These are phyloP conservation scores for Eucalyptus tenuipes DNA, from an alignment of 345 rosid genomes.

Conservation along the genomic window DNA sequence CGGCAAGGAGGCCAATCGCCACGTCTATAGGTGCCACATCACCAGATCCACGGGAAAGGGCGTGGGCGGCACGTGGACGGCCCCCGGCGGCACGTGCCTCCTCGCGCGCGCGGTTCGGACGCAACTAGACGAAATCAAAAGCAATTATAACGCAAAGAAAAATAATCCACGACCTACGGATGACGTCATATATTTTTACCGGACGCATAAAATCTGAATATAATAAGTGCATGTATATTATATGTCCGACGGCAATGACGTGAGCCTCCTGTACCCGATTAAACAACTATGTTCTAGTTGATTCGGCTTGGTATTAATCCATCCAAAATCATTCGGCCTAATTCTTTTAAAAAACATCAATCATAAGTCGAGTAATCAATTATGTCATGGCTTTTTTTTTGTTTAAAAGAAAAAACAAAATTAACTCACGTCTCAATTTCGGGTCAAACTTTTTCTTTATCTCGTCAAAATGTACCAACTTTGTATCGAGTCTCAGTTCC, in stretches of 20 bases:
- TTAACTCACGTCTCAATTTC: accelerated
- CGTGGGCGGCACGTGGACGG: not conserved
- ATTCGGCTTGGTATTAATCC: not conserved
- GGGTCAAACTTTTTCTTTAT: accelerated
- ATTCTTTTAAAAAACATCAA: not conserved
- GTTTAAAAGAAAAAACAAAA: not conserved
- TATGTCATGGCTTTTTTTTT: accelerated
- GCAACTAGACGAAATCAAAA: not conserved
- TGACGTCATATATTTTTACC: not conserved
- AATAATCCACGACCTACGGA: not conserved
- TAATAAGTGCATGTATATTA: not conserved
- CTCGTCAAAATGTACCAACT: accelerated
- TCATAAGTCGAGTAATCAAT: not conserved
- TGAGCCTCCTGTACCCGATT: not conserved
- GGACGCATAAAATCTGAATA: not conserved
- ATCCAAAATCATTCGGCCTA: not conserved
- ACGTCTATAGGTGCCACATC: not conserved
- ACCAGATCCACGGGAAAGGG: not conserved
- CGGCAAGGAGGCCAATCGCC: not conserved
- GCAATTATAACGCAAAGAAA: not conserved
- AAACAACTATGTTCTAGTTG: not conserved
- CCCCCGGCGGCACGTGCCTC: not conserved
- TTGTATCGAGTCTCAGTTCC: accelerated
- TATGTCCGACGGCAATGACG: not conserved
- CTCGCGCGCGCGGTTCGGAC: not conserved